Conservation (phyloP, 78 protist species). For the Tieghemostelium lacteum region DNA sequence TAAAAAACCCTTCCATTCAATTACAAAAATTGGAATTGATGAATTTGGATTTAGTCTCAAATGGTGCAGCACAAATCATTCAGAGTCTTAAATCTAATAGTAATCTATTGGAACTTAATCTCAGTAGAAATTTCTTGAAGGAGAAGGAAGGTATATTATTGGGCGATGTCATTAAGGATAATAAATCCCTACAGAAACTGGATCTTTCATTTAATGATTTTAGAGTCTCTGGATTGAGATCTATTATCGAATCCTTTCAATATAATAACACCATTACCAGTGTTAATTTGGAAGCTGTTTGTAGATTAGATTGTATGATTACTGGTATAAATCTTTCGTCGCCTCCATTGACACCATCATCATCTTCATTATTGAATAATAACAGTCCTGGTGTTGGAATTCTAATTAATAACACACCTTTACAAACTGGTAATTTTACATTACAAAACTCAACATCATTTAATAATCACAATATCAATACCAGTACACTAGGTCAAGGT, state of each 20-base stretch:
- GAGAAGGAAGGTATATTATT: slow-evolving; percentile 37
- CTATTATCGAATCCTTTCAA: slow-evolving; percentile 30
- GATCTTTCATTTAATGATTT: slow-evolving; percentile 51
- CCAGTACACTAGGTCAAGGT: neutral
- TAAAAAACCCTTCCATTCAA: neutral
- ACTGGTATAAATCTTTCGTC: slow-evolving; percentile 18
- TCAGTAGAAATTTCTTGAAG: slow-evolving; percentile 25
- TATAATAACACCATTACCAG: slow-evolving; percentile 16
- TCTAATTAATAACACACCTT: neutral
- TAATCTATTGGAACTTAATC: slow-evolving; percentile 10
- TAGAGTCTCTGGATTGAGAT: slow-evolving; percentile 26
- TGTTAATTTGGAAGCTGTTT: slow-evolving; percentile 47
- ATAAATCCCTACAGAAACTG: slow-evolving; percentile 1
- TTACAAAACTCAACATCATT: neutral
- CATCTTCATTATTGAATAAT: neutral
- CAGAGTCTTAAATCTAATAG: neutral
- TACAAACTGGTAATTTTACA: neutral
- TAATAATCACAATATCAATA: neutral
- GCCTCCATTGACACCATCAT: slow-evolving; percentile 38
- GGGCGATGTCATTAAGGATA: slow-evolving; percentile 12
- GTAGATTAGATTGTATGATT: slow-evolving; percentile 48
- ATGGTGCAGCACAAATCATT: slow-evolving; percentile 24
- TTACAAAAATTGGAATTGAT: slow-evolving; percentile 21
- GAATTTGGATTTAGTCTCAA: slow-evolving; percentile 55
- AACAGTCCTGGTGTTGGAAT: neutral